A percentile compares a stretch with the other conserved stretches of the same genome.
These are phyloP conservation scores for Salix suchowensis DNA, from an alignment of 345 rosid species.

Conservation along the genomic window DNA sequence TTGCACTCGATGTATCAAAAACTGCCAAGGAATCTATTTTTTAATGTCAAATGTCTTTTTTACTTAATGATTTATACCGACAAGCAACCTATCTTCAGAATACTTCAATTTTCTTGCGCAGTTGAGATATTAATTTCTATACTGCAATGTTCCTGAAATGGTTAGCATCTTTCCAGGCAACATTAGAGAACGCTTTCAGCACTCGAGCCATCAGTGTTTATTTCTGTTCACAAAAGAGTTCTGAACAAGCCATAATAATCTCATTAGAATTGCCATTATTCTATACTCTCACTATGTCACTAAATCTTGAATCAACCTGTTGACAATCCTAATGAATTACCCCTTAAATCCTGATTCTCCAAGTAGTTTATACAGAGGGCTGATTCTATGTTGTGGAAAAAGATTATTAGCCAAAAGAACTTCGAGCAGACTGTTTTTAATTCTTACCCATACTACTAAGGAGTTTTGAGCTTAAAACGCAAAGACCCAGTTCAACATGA, in stretches of 20 bases:
- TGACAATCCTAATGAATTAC: not conserved
- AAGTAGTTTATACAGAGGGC: not conserved
- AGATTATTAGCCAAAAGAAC: not conserved
- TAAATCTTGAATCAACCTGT: not conserved
- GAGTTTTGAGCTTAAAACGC: not conserved
- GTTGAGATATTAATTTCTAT: not conserved
- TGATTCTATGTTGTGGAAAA: not conserved
- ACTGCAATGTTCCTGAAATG: not conserved
- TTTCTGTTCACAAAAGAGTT: too few species aligned
- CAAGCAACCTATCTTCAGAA: not conserved
- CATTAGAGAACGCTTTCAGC: too few species aligned
- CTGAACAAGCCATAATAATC: not conserved
- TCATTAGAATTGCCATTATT: too few species aligned
- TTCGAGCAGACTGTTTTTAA: not conserved
- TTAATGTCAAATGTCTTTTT: too few species aligned
- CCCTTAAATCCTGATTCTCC: not conserved
- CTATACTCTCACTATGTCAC: not conserved
- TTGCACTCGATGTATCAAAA: not conserved
- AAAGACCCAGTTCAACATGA: not conserved
- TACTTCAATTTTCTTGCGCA: not conserved
- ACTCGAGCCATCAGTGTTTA: not conserved
- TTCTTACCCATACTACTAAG: not conserved
- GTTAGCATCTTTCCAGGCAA: not conserved
- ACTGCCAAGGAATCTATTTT: not conserved
- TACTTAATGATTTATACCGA: not conserved